Evolutionary conservation across 192 early-diverging fungal genomes (phyloP), one percentile per base, ranked within the genome.

Genomic region (Chytriomyces sp.): DNA sequence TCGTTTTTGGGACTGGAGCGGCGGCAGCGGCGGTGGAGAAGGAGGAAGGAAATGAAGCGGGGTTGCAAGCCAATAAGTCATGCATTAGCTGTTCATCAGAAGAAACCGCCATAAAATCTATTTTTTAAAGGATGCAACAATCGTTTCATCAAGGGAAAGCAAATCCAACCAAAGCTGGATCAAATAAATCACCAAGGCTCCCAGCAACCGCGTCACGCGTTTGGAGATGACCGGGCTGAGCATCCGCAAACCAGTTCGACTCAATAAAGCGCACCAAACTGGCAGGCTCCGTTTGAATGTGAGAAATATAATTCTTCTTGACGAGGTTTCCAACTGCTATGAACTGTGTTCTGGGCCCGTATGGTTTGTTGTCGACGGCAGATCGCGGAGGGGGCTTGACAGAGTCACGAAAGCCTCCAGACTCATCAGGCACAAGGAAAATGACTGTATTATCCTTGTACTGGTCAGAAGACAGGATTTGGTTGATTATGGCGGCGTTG

Each of bases 1-100:
- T 85, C 28, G 71, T 75, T 28, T 83, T 83, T 59, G 54, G 5
- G 40, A 66, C 73, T 54, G 31, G 44, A 22, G 28, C 72, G 1
- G 44, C 19, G 10, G 53, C 32, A 26, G 5, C 31, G 10, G 34
- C 19, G 54, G 52, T 37, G 25, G 39, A 52, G 10, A 40, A 17
- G 22, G 32, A 17, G 7, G 37, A 59, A 57, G 52, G 73, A 64
- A 26, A 22, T 74, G 6, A 74, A 67, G 31, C 64, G 73, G 14
- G 73, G 73, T 33, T 36, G 32, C 36, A 41, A 59, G 44, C 59
- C 14, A 59, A 75, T 32, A 79, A 79, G 58, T 57, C 62, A 14
- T 62, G 14, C 31, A 8, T 14, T n/a, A 49, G 44, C 44, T 49
- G 44, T 14, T 49, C 44, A 49, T 10, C 44, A 14, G 44, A 49